Percentiles rank a stretch among this genome's conserved stretches.
These are phyloP conservation scores for Viridothelium virens DNA, from an alignment of 495 filamentous ascomycete genomes.

Conservation along the genomic window DNA sequence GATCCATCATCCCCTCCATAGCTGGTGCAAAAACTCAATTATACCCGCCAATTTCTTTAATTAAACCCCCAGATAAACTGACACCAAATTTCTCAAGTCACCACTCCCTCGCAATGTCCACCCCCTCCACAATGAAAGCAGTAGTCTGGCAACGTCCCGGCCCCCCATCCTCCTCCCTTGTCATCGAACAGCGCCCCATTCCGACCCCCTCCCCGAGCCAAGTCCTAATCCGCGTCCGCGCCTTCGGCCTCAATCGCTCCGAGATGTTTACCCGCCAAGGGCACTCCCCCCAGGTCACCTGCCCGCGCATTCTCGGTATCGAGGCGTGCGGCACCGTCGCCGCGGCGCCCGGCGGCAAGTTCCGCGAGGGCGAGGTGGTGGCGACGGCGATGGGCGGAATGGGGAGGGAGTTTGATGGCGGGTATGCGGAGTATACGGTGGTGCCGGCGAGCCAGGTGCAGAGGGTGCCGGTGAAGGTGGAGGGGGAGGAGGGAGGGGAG, in stretches of 20 bases:
- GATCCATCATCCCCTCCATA: too few species aligned
- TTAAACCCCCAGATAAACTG: too few species aligned
- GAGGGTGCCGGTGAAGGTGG: conserved; percentile 33
- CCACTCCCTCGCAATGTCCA: not conserved
- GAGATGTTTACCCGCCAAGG: conserved; percentile 51
- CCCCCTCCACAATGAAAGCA: conserved; percentile 26
- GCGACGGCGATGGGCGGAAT: conserved; percentile 49
- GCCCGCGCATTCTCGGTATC: conserved; percentile 35
- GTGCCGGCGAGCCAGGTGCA: conserved; percentile 41
- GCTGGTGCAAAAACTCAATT: too few species aligned
- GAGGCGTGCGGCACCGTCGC: conserved; percentile 44
- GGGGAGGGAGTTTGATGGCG: conserved; percentile 45
- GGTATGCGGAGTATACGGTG: conserved; percentile 49
- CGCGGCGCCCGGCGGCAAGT: conserved; percentile 36
- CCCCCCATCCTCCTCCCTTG: conserved; percentile 26
- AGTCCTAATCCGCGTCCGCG: conserved; percentile 44
- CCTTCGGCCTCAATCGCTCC: conserved; percentile 50
- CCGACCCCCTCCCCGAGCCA: conserved; percentile 31
- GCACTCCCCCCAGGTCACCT: conserved; percentile 36
- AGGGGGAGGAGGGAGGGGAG: conserved; percentile 6
- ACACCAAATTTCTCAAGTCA: too few species aligned
- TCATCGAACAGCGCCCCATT: conserved; percentile 28
- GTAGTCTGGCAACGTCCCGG: conserved; percentile 28
- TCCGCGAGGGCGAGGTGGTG: conserved; percentile 39
- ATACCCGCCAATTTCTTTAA: too few species aligned